phyloP scores from a whole-genome alignment of 805 yeast genomes.

The Kuraishia ogatae region DNA sequence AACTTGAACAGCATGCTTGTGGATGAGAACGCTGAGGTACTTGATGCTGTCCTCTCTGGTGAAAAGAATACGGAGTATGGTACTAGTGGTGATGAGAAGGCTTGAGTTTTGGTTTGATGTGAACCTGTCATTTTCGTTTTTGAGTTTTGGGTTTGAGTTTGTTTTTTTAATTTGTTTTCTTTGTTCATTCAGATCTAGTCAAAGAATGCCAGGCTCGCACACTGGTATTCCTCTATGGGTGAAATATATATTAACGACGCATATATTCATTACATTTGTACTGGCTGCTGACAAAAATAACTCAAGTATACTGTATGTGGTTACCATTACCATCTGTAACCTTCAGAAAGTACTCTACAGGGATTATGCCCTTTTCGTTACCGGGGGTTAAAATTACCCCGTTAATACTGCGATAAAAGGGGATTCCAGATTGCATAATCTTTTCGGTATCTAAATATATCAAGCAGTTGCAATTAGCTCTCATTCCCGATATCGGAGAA shows the following conservation, averaged over 20 bases:
- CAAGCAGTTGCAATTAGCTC: slow-evolving; percentile 45
- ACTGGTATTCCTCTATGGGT: too few species aligned
- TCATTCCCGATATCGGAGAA: slow-evolving; percentile 63
- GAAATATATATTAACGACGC: not conserved
- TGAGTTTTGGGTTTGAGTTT: not conserved
- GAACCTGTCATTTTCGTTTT: not conserved
- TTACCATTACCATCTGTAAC: slow-evolving; percentile 15
- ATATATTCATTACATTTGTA: too few species aligned
- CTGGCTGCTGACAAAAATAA: too few species aligned
- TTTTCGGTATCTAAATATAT: slow-evolving; percentile 53
- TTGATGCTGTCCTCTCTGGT: slow-evolving; percentile 10
- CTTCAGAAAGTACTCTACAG: slow-evolving; percentile 30
- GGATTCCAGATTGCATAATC: slow-evolving; percentile 32
- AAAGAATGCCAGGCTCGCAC: too few species aligned
- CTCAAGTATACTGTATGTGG: not conserved
- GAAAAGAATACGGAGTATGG: slow-evolving; percentile 8
- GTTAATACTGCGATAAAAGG: slow-evolving; percentile 58
- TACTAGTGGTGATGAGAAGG: not conserved
- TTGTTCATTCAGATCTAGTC: not conserved
- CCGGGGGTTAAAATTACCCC: slow-evolving; percentile 69
- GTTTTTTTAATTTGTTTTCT: not conserved
- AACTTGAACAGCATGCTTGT: slow-evolving; percentile 31
- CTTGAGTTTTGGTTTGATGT: not conserved
- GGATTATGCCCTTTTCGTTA: slow-evolving; percentile 42
- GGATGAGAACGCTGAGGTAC: slow-evolving; percentile 14